Evolutionary conservation across 2,329 filamentous ascomycete species (phyloP).

Genomic region (Xenosphaeropsis pyriputrescens): DNA sequence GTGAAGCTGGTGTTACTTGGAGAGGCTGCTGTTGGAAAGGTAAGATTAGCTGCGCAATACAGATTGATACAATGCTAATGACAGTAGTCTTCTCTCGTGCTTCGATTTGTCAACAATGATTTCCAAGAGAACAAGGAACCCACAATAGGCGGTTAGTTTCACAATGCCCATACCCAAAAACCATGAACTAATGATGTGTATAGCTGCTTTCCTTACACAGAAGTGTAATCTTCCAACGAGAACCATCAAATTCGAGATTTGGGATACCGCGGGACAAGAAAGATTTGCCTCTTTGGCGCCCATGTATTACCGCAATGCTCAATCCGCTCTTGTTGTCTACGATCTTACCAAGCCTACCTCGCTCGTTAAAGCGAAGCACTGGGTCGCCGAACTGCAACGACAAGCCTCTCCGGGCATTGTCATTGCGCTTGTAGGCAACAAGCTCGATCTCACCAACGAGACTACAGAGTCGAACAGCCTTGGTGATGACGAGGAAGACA

Average conservation of each 20-base stretch:
- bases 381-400: conserved; percentile 93
- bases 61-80: background rate
- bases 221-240: conserved; percentile 92
- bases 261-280: conserved; percentile 97
- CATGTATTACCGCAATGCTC: conserved; percentile 99
- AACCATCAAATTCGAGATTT: conserved; percentile 91
- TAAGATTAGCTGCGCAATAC: conserved; percentile 22
- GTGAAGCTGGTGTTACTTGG: conserved; percentile 97
- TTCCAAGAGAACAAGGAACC: conserved; percentile 99
- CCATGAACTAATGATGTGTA: conserved; percentile 1
- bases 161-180: background rate
- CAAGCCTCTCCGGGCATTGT: conserved; percentile 95
- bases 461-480: conserved; percentile 28
- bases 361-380: conserved; percentile 93
- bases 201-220: conserved; percentile 94
- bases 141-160: conserved; percentile 75
- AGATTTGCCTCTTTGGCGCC: conserved; percentile 91
- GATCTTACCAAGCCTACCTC: conserved; percentile 95
- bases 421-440: conserved; percentile 94
- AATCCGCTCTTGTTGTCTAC: conserved; percentile 95
- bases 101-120: conserved; percentile 98
- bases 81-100: conserved; percentile 80
- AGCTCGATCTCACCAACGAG: conserved; percentile 73
- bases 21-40: conserved; percentile 97
- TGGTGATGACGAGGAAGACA: conserved; percentile 29